Evolutionary conservation across 1,284 basidiomycete genomes (phyloP).

Genomic region (Rhodotorula sp.): DNA sequence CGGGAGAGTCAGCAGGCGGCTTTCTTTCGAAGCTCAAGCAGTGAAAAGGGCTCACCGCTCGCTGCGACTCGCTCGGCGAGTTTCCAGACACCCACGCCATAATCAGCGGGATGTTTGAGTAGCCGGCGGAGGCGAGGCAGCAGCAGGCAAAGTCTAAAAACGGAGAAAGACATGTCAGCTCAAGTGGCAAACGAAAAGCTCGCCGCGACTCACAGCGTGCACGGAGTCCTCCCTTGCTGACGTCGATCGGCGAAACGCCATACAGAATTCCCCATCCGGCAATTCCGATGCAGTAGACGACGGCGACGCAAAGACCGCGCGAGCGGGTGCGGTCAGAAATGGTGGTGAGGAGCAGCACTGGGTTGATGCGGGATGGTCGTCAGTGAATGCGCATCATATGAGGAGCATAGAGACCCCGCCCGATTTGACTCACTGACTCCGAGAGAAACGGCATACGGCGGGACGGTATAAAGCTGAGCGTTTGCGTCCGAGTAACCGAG

Average conservation of each 20-base stretch:
- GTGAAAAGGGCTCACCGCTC: conserved; percentile 22
- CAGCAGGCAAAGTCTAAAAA: conserved; percentile 45
- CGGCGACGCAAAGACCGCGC: conserved; percentile 57
- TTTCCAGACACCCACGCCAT: conserved; percentile 3
- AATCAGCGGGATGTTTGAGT: neutral
- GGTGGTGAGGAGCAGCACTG: conserved; percentile 62
- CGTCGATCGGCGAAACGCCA: conserved; percentile 44
- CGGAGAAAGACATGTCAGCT: neutral
- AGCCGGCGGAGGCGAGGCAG: conserved; percentile 9
- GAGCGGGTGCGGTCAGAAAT: conserved; percentile 69
- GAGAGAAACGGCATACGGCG: conserved; percentile 49
- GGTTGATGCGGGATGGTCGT: no score
- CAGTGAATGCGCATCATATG: conserved; percentile 41
- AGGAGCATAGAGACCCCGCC: neutral
- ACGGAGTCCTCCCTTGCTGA: conserved; percentile 43
- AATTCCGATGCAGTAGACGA: conserved; percentile 50
- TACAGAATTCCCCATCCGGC: conserved; percentile 52
- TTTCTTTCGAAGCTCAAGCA: no score
- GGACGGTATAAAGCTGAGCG: conserved; percentile 68
- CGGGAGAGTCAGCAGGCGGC: neutral
- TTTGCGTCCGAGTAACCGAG: conserved; percentile 55
- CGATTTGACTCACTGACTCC: conserved; percentile 2
- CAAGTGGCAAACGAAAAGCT: neutral
- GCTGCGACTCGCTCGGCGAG: neutral
- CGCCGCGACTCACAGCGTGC: conserved; percentile 41